A percentile compares a stretch with the other conserved stretches of the same genome.
Conservation (phyloP, 306 rosid species). For the Purshia tridentata region DNA sequence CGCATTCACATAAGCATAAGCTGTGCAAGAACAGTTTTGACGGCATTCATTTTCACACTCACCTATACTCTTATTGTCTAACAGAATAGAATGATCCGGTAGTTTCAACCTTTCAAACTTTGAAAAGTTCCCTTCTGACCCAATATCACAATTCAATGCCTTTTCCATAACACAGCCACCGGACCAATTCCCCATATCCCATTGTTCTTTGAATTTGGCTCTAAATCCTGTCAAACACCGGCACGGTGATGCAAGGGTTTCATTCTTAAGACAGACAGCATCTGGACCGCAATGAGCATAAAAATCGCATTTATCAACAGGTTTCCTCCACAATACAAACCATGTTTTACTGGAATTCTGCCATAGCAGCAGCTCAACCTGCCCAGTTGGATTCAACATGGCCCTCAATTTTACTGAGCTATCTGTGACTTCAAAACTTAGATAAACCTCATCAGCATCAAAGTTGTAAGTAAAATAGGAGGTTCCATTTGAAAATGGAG, state of each 20-base stretch:
- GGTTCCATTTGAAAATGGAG: too few species aligned
- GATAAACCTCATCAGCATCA: not conserved
- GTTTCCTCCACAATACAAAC: not conserved
- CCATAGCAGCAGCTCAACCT: not conserved
- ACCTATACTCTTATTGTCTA: slow-evolving; percentile 4
- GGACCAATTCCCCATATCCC: slow-evolving; percentile 11
- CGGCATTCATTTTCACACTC: slow-evolving; percentile 41
- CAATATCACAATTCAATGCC: slow-evolving; percentile 25
- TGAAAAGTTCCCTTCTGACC: not conserved
- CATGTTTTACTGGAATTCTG: not conserved
- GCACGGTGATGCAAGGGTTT: not conserved
- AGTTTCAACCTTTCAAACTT: slow-evolving; percentile 4
- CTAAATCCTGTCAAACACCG: not conserved
- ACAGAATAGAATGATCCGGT: not conserved
- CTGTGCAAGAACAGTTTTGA: slow-evolving; percentile 39
- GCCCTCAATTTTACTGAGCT: not conserved
- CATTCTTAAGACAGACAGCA: not conserved
- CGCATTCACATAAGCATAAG: slow-evolving; percentile 35
- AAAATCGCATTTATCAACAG: not conserved
- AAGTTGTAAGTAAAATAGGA: not conserved
- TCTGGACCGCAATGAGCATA: not conserved
- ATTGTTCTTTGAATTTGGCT: not conserved
- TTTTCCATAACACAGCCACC: slow-evolving; percentile 46
- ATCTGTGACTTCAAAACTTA: not conserved
- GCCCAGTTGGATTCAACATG: not conserved